Base-by-base conservation (phyloP, 352 stramenopile genomes). In the Phytophthora litchii region DNA sequence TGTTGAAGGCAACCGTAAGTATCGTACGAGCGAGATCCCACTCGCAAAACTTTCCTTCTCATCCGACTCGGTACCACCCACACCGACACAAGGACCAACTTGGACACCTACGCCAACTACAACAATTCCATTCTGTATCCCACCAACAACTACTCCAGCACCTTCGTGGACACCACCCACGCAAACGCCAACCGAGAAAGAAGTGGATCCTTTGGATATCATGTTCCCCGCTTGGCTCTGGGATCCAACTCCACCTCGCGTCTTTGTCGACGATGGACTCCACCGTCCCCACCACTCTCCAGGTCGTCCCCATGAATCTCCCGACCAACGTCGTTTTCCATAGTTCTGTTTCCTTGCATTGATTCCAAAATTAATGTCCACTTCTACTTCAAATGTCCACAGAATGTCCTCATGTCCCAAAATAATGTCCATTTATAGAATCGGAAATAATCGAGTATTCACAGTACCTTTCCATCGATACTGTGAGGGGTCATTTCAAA, bases 211-310 rank as follows among this genome's bases (percentile, higher is more conserved):
- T 3, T 25, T 64, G 14, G 35, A 54, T 4, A 54, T 54, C 41
- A 54, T 65, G 57, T 60, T 60, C 25, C 57, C 51, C 3, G 50
- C 54, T 11, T 68, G 44, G 60, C 14, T 62, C 3, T 57, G 60
- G 60, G 60, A 64, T 3, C n/a, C 23, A 3, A 13, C 14, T 1
- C 38, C 40, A 31, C 36, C 54, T 17, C 35, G 44, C 20, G n/a
- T 52, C 23, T 65, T 65, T 19, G 49, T 34, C 13, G 50, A 20
- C 17, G 54, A 63, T 4, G 45, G 54, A 8, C 37, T 27, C 23
- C 23, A 27, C 23, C 23, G 23, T 27, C 23, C 23, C 5, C 23
- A 27, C 23, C 23, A 27, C 23, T 27, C 23, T 27, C 23, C 23
- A 27, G 23, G 35, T 2, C 25, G 5, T 11, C 45, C 36, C 19